Conservation (phyloP, 495 filamentous ascomycete species). For the Trichoderma virens region DNA sequence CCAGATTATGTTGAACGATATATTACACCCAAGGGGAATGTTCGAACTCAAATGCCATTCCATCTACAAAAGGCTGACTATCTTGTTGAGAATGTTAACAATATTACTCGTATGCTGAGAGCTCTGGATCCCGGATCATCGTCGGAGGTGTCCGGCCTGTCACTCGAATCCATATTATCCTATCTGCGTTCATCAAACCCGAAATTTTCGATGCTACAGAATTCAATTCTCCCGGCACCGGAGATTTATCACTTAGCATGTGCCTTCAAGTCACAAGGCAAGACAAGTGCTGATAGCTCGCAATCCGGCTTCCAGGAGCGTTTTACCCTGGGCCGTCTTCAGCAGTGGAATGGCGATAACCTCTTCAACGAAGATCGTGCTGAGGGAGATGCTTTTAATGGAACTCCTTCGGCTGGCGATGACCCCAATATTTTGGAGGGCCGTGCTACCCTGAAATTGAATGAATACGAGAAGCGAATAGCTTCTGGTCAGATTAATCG, state of each 20-base stretch:
- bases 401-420: not conserved
- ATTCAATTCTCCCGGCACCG: not conserved
- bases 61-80: constrained; percentile 26
- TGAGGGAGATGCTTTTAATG: not conserved
- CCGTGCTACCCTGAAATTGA: constrained; percentile 4
- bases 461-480: constrained; percentile 72
- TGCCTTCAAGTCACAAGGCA: not conserved
- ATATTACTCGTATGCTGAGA: constrained; percentile 32
- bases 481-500: constrained; percentile 75
- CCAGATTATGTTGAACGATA: not conserved
- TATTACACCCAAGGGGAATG: not conserved
- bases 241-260: constrained; percentile 4
- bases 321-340: not conserved
- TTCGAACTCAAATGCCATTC: constrained; percentile 16
- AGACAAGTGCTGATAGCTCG: not conserved
- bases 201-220: not conserved
- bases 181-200: not conserved
- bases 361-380: not conserved
- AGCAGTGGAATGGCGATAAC: not conserved
- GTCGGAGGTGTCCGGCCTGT: not conserved
- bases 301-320: not conserved
- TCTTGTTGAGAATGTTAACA: constrained; percentile 30
- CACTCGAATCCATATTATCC: not conserved
- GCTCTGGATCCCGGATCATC: constrained; percentile 15
- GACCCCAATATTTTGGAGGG: not conserved